Percentiles rank a stretch among this genome's conserved stretches.
phyloP scores from a whole-genome alignment of 1,139 yeast species.

The Wickerhamomyces sp. region DNA sequence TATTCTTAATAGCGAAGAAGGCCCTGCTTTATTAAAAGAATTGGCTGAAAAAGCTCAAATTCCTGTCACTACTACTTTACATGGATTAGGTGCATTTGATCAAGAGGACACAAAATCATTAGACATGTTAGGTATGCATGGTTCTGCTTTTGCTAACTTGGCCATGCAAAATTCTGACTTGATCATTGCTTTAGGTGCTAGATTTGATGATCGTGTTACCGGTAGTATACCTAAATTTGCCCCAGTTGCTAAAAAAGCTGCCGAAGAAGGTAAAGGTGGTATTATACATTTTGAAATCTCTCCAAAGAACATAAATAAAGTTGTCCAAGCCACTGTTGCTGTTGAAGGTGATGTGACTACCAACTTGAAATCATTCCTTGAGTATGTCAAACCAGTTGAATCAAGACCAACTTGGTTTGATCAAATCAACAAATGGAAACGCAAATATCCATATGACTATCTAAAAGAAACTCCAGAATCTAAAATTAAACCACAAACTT shows the following conservation, averaged over 20 bases:
- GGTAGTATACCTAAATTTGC: conserved; percentile 84
- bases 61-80: conserved; percentile 94
- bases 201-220: conserved; percentile 98
- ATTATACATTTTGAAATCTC: conserved; percentile 92
- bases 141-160: conserved; percentile 89
- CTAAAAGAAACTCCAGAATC: conserved; percentile 74
- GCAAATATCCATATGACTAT: conserved; percentile 79
- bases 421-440: conserved; percentile 75
- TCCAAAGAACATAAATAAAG: conserved; percentile 96
- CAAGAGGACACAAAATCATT: conserved; percentile 87
- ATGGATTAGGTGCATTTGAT: conserved; percentile 91
- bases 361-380: conserved; percentile 69
- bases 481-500: conserved; percentile 88
- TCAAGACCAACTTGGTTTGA: conserved; percentile 78
- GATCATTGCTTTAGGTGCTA: conserved; percentile 90
- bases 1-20: conserved; percentile 72
- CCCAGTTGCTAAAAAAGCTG: conserved; percentile 88
- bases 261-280: conserved; percentile 87
- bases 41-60: conserved; percentile 86
- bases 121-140: conserved; percentile 99
- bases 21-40: conserved; percentile 75
- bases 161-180: conserved; percentile 93
- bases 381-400: conserved; percentile 58
- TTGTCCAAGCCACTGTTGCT: conserved; percentile 95
- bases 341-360: conserved; percentile 91